Conservation (phyloP, 495 filamentous ascomycete genomes). For the Lophium mytilinum region DNA sequence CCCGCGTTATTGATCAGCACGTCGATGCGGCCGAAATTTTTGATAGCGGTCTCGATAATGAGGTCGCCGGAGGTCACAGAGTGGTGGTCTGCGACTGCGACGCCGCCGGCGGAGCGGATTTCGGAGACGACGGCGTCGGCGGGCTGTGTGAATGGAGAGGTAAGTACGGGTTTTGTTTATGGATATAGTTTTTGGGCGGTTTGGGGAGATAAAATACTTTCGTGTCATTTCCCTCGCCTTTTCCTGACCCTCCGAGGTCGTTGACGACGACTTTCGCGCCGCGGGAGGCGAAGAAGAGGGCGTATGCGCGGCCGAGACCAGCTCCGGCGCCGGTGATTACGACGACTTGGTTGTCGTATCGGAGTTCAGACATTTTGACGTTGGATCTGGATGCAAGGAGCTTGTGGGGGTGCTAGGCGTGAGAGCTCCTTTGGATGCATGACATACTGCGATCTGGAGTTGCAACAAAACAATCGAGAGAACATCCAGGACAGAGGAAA, state of each 20-base stretch:
- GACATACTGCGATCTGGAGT: too few relatives aligned
- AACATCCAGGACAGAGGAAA: too few relatives aligned
- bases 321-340: slow-evolving; percentile 33
- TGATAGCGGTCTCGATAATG: slow-evolving; percentile 18
- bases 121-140: slow-evolving; percentile 18
- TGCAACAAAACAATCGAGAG: too few relatives aligned
- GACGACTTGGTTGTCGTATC: slow-evolving; percentile 16
- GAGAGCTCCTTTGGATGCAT: too few relatives aligned
- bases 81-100: slow-evolving; percentile 19
- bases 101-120: slow-evolving; percentile 14
- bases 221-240: not conserved
- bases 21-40: slow-evolving; percentile 19
- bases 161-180: not conserved
- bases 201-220: too few relatives aligned
- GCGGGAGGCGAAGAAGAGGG: slow-evolving; percentile 31
- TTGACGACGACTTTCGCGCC: slow-evolving; percentile 35
- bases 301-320: slow-evolving; percentile 35
- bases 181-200: too few relatives aligned
- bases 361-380: not conserved
- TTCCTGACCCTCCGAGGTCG: slow-evolving; percentile 24
- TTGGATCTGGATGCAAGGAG: too few relatives aligned
- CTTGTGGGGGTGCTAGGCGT: too few relatives aligned
- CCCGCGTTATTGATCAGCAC: slow-evolving; percentile 25
- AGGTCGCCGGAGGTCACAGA: slow-evolving; percentile 16
- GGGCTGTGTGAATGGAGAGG: not conserved